These are phyloP conservation scores for Linnemannia exigua DNA, from an alignment of 192 early-diverging fungal genomes.

Conservation along the genomic window DNA sequence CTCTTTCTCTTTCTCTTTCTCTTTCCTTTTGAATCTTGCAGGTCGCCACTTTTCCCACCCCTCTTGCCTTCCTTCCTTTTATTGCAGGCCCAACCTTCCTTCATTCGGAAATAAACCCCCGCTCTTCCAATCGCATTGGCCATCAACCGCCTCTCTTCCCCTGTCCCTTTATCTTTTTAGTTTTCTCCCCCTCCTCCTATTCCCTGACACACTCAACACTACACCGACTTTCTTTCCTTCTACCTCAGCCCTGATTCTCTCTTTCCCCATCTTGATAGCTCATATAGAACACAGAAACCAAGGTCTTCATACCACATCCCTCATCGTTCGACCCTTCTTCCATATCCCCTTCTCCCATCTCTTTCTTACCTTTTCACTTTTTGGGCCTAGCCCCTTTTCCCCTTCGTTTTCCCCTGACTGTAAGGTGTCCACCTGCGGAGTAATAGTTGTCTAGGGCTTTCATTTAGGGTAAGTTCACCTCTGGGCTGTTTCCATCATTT, in stretches of 20 bases:
- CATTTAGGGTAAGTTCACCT: not conserved
- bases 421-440: not conserved
- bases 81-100: not conserved
- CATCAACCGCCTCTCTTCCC: not conserved
- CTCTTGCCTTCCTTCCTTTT: not conserved
- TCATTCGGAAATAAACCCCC: not conserved
- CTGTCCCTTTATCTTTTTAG: not conserved
- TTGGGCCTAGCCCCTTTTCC: not conserved
- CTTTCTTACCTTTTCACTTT: not conserved
- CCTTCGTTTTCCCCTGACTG: not conserved
- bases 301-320: not conserved
- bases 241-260: not conserved
- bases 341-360: not conserved
- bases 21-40: too few relatives aligned
- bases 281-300: not conserved
- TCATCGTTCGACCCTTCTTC: not conserved
- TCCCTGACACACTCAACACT: not conserved
- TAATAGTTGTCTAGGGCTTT: not conserved
- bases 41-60: not conserved
- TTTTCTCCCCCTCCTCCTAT: too few relatives aligned
- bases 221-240: not conserved
- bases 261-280: not conserved
- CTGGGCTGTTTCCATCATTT: not conserved
- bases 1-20: not conserved
- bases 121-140: not conserved